Evolutionary conservation across 1,284 basidiomycete genomes (phyloP).

Genomic region (Ceratobasidium theobromae): DNA sequence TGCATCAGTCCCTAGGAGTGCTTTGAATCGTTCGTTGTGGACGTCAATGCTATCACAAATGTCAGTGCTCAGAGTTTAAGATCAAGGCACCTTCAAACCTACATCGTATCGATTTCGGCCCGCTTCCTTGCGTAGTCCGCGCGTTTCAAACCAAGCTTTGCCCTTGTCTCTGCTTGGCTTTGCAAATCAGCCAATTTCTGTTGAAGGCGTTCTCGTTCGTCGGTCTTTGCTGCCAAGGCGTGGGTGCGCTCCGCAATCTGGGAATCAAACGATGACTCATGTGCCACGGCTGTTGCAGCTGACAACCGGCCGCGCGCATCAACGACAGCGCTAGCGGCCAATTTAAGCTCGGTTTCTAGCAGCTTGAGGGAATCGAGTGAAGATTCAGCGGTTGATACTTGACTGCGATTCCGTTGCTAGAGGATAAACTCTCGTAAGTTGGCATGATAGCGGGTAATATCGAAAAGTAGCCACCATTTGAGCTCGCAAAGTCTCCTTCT

Average conservation of each 20-base stretch:
- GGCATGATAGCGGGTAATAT: background rate
- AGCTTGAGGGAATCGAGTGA: slow-evolving; percentile 59
- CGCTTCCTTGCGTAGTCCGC: slow-evolving; percentile 66
- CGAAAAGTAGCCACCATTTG: slow-evolving; percentile 48
- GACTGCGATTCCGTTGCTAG: slow-evolving; percentile 55
- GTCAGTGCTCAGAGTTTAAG: background rate
- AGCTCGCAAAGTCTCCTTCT: slow-evolving; percentile 29
- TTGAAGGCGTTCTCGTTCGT: slow-evolving; percentile 67
- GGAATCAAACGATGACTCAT: slow-evolving; percentile 38
- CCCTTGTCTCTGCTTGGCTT: slow-evolving; percentile 78
- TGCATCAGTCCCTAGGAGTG: slow-evolving; percentile 61
- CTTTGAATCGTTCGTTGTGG: slow-evolving; percentile 62
- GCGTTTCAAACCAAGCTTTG: slow-evolving; percentile 76
- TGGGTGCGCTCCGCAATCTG: slow-evolving; percentile 31
- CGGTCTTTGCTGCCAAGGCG: slow-evolving; percentile 19
- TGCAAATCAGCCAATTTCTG: slow-evolving; percentile 58
- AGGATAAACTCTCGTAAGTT: background rate
- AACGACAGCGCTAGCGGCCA: slow-evolving; percentile 21
- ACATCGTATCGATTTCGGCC: slow-evolving; percentile 68
- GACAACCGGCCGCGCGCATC: slow-evolving; percentile 47
- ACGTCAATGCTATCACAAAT: slow-evolving; percentile 55
- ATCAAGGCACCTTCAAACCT: slow-evolving; percentile 41
- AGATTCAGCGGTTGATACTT: slow-evolving; percentile 56
- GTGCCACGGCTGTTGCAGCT: slow-evolving; percentile 58
- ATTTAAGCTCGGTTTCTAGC: slow-evolving; percentile 58